Conservation (phyloP, 2,329 filamentous ascomycete genomes). For the Aureobasidium pullulans region DNA sequence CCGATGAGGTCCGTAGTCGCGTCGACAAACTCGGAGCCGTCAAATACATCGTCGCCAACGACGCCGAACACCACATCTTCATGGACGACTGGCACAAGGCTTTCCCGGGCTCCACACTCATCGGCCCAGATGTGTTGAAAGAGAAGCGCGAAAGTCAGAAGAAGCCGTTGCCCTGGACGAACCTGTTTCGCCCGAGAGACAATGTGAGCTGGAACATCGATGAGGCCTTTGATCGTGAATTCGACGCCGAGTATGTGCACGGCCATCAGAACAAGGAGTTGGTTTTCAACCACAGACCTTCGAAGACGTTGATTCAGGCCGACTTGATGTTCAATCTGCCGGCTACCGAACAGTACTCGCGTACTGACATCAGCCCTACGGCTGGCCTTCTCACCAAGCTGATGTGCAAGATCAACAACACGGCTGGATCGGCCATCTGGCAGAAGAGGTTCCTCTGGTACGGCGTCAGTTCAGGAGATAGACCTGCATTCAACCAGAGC, state of each 20-base stretch:
- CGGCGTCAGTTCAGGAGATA: too few relatives aligned
- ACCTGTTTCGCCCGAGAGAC: conserved; percentile 46
- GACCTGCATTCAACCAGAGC: conserved; percentile 62
- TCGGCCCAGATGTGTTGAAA: conserved; percentile 74
- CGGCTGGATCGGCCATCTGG: conserved; percentile 58
- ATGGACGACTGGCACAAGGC: conserved; percentile 74
- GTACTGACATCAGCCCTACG: conserved; percentile 45
- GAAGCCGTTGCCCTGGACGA: conserved; percentile 33
- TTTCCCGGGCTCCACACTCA: conserved; percentile 70
- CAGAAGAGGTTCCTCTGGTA: conserved; percentile 84
- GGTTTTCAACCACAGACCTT: conserved; percentile 76
- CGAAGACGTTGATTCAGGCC: conserved; percentile 73
- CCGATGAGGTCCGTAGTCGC: conserved; percentile 61
- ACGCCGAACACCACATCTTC: conserved; percentile 94
- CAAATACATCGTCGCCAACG: conserved; percentile 77
- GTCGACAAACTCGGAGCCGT: conserved; percentile 46
- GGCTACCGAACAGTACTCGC: conserved; percentile 68
- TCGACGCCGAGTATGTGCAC: conserved; percentile 75
- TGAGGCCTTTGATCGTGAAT: conserved; percentile 77
- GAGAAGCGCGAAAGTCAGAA: conserved; percentile 60
- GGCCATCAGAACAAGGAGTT: conserved; percentile 85
- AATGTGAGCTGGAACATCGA: conserved; percentile 47
- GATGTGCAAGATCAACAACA: conserved; percentile 51
- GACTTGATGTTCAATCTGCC: conserved; percentile 92
- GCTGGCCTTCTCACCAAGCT: conserved; percentile 55